Base-by-base conservation (phyloP, 129 eudicot genomes). In the Sambucus nigra region DNA sequence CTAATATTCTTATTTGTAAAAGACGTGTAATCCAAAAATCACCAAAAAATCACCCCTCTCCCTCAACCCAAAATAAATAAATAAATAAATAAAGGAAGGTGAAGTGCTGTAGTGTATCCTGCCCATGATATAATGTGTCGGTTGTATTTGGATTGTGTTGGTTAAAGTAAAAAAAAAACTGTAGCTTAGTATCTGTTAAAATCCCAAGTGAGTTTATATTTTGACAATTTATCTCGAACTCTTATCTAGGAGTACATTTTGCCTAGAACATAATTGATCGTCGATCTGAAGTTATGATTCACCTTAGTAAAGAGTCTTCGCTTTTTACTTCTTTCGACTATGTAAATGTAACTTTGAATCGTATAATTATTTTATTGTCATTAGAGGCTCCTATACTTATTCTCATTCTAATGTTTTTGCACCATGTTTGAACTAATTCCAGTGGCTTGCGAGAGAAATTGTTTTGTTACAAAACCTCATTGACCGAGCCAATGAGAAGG, bases 401-500 rank as follows among this genome's bases (percentile, higher is more conserved):
- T 35, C 31, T 32, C 49, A 21, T 35, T 54, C 23, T 59, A 28
- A 20, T 55, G 16, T 16, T 57, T 52, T 31, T 8, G 17, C 12
- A 22, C 48, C 54, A 53, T 29, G 21, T 20, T 63, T 46, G 10
- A 12, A 49, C 47, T 52, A 15, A 21, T 61, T 53, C 25, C 94
- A 85, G 95, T 71, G 85, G 88, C 68, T 91, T 72, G 68, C 70
- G 8, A 79, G 72, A 79, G 98, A 91, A 51, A 64, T 91, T 19
- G 10, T 51, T 18, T 42, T 67, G 57, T 54, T 91, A 63, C 81
- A 80, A 60, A 75, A 70, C 42, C 94, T 72, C 59, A 85, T 91
- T 55, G 95, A 91, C 61, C 95, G 74, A 51, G 95, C 98, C 47
- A 91, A 91, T 63, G 98, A 91, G 40, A 91, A 91, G 73, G 98